These are phyloP conservation scores for Gossypium laxum DNA, from an alignment of 441 rosid genomes.

Conservation along the genomic window DNA sequence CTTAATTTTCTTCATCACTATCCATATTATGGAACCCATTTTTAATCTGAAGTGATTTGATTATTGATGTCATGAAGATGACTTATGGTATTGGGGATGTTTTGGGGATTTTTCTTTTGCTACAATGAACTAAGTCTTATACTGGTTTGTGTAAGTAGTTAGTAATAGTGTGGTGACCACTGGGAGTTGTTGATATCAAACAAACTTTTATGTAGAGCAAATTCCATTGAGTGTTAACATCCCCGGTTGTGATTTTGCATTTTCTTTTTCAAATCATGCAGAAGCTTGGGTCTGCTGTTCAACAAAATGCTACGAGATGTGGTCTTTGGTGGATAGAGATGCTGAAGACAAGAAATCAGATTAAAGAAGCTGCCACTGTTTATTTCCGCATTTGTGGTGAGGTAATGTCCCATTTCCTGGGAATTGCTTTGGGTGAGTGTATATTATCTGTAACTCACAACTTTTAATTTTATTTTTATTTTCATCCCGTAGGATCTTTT, in stretches of 20 bases:
- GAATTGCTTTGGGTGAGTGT: slow-evolving; percentile 25
- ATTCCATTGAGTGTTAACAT: background rate
- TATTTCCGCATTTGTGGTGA: slow-evolving; percentile 88
- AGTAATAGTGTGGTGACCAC: background rate
- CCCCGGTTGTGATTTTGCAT: background rate
- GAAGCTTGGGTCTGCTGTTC: slow-evolving; percentile 75
- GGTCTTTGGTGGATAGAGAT: slow-evolving; percentile 99
- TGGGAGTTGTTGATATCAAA: background rate
- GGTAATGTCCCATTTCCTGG: slow-evolving; percentile 36
- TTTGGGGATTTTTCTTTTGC: background rate
- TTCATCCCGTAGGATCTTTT: slow-evolving; percentile 54
- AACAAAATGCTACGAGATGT: slow-evolving; percentile 78
- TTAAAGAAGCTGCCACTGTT: slow-evolving; percentile 86
- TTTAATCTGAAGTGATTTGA: background rate
- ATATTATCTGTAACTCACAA: slow-evolving; percentile 19
- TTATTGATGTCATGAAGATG: background rate
- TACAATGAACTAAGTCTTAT: background rate
- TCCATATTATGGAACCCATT: slow-evolving; percentile 3
- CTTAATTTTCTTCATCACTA: background rate
- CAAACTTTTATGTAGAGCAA: background rate
- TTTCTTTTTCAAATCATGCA: slow-evolving; percentile 22
- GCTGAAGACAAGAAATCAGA: slow-evolving; percentile 75
- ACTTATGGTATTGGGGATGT: background rate
- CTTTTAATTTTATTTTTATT: slow-evolving; percentile 3
- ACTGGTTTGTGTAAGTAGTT: background rate